Percentiles rank a stretch among this genome's conserved stretches.
Evolutionary conservation across 371 early-diverging fungal genomes (phyloP).

Genomic region (Dichotomocladium elegans): DNA sequence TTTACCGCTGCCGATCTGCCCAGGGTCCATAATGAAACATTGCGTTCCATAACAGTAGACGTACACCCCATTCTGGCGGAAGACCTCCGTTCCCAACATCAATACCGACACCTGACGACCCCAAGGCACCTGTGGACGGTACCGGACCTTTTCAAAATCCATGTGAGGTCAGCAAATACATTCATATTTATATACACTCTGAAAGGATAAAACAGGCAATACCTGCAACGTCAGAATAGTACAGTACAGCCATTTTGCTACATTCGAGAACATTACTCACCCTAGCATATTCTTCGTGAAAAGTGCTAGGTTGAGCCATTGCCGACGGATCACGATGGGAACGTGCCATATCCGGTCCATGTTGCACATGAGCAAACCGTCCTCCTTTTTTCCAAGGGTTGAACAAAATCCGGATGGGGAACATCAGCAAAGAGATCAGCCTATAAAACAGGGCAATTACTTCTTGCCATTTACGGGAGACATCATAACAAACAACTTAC

Average conservation of each 20-base stretch:
- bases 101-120: conserved; percentile 24
- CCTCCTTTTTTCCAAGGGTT: conserved; percentile 18
- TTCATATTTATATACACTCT: too few relatives aligned
- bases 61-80: conserved; percentile 74
- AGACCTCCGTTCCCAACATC: conserved; percentile 61
- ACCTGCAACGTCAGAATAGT: conserved; percentile 74
- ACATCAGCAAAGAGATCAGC: neutral
- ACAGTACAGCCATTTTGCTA: conserved; percentile 54
- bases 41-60: conserved; percentile 57
- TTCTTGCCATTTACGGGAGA: too few relatives aligned
- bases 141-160: conserved; percentile 50
- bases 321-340: conserved; percentile 23
- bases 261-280: conserved; percentile 67
- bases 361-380: conserved; percentile 38
- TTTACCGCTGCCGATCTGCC: conserved; percentile 79
- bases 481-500: too few relatives aligned
- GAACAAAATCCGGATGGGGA: conserved; percentile 7
- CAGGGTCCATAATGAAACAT: conserved; percentile 82
- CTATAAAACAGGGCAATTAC: too few relatives aligned
- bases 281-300: conserved; percentile 70
- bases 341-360: conserved; percentile 47
- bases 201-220: too few relatives aligned
- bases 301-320: conserved; percentile 15
- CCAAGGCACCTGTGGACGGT: conserved; percentile 25
- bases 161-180: too few relatives aligned